These are phyloP conservation scores for Wickerhamiella slavikovae DNA, from an alignment of 805 yeast genomes.

Conservation along the genomic window DNA sequence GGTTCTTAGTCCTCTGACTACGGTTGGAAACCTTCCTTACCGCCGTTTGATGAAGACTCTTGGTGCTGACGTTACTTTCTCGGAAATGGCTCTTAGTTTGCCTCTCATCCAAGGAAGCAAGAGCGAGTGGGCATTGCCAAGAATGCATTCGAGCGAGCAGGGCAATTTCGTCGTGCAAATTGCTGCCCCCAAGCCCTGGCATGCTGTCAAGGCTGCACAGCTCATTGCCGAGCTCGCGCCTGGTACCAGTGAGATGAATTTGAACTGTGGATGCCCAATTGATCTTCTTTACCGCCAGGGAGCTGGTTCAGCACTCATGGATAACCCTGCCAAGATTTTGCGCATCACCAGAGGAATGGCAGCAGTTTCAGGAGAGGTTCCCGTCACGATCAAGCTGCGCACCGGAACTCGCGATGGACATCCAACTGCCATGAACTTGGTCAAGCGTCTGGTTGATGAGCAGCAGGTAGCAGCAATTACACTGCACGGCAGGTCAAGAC, in stretches of 20 bases:
- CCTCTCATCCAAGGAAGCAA: conserved; percentile 80
- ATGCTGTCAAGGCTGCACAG: conserved; percentile 84
- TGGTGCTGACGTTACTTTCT: conserved; percentile 84
- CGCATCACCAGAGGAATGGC: conserved; percentile 77
- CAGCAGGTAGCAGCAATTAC: conserved; percentile 81
- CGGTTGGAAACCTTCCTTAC: conserved; percentile 92
- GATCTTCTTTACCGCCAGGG: conserved; percentile 88
- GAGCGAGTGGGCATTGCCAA: conserved; percentile 94
- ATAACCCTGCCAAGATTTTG: conserved; percentile 62
- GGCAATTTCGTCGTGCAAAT: conserved; percentile 90
- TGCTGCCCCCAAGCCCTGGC: conserved; percentile 83
- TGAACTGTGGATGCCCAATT: conserved; percentile 96
- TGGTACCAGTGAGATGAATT: conserved; percentile 59
- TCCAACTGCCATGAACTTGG: conserved; percentile 69
- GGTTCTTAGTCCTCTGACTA: conserved; percentile 86
- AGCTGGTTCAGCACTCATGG: conserved; percentile 85
- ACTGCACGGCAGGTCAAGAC: conserved; percentile 88
- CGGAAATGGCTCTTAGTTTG: conserved; percentile 82
- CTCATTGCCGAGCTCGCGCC: conserved; percentile 37
- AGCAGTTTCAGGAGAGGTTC: conserved; percentile 71
- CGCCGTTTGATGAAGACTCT: conserved; percentile 76
- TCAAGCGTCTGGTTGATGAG: conserved; percentile 49
- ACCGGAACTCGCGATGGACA: conserved; percentile 74
- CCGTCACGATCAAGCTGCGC: conserved; percentile 79
- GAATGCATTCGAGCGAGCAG: conserved; percentile 61